Base-by-base conservation (phyloP, 495 filamentous ascomycete genomes). In the Aspergillus sclerotioniger region DNA sequence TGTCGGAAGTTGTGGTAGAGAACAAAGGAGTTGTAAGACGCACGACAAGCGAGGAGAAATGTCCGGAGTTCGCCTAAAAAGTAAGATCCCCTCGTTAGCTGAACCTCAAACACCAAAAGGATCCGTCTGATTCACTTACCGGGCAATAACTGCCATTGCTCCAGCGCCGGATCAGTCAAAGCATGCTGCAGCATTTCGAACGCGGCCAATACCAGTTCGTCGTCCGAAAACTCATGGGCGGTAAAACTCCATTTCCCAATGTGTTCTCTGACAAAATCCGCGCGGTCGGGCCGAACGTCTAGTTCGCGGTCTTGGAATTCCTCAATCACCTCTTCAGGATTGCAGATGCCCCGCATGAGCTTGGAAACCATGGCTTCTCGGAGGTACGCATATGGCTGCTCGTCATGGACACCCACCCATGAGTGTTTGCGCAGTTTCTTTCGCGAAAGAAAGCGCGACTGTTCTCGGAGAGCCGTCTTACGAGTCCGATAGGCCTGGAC, bases 1-100 rank as follows among this genome's bases (percentile, higher is more conserved):
- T 98, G 94, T 49, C 94, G 90, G 71, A 97, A 98, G 69, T 98
- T 98, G 75, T 98, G 94, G 66, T 98, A 98, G n/a, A 93, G 89
- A 37, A 98, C 91, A 69, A 96, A 96, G 50, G 82, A 85, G 67
- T 97, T 96, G 74, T 98, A 98, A 15, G 95, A 88, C 47, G 85
- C 84, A 51, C 90, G 86, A 67, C 90, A 89, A 61, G 92, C 90
- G 45, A 92, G 76, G 45, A 96, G 76, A 70, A 96, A 96, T 43
- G 81, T 82, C 60, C 84, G 87, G 17, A 97, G 75, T 70, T 90
- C 85, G 57, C 70, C 76, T 81, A 64, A 13, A 8, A 13, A 39
- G n/a, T 80, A 64, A 13, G 12, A 13, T 31, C 15, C 29, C 46
- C 43, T 50, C 13, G 49, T 57, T 28, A 25, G 45, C 35, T 39